Percentiles rank a stretch among this genome's conserved stretches.
Evolutionary conservation across 176 grass and related monocot genomes (phyloP).

Genomic region (Triticum turgidum): DNA sequence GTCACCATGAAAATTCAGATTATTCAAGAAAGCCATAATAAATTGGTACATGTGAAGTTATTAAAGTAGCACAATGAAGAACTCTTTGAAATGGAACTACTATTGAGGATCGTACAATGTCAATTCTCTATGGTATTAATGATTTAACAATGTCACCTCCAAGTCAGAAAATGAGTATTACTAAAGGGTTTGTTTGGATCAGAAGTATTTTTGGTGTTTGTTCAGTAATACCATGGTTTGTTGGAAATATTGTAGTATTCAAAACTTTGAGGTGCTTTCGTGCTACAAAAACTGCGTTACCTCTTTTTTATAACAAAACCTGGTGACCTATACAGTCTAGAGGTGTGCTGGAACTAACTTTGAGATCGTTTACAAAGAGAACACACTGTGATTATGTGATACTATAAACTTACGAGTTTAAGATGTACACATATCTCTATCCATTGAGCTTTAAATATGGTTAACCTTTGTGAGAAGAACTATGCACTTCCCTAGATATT

Average conservation of each 20-base stretch:
- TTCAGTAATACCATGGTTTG: background rate
- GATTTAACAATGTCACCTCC: background rate
- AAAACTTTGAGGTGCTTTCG: background rate
- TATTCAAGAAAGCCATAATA: background rate
- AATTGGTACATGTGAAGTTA: background rate
- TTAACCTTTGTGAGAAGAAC: background rate
- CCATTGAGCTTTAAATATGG: background rate
- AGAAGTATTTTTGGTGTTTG: background rate
- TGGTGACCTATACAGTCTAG: background rate
- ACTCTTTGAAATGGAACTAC: background rate
- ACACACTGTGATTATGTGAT: background rate
- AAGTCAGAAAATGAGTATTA: background rate
- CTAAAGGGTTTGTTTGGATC: background rate
- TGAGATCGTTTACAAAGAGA: background rate
- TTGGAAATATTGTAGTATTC: background rate
- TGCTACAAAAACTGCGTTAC: background rate
- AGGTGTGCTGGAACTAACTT: background rate
- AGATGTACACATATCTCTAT: background rate
- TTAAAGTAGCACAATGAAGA: background rate
- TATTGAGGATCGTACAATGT: background rate
- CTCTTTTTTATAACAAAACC: background rate
- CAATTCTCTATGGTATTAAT: slow-evolving; percentile 1
- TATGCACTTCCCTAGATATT: background rate
- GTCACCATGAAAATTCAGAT: background rate
- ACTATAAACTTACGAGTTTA: background rate